A percentile compares a stretch with the other conserved stretches of the same genome.
Conservation (phyloP, 805 yeast species). For the Geotrichum ghanense region DNA sequence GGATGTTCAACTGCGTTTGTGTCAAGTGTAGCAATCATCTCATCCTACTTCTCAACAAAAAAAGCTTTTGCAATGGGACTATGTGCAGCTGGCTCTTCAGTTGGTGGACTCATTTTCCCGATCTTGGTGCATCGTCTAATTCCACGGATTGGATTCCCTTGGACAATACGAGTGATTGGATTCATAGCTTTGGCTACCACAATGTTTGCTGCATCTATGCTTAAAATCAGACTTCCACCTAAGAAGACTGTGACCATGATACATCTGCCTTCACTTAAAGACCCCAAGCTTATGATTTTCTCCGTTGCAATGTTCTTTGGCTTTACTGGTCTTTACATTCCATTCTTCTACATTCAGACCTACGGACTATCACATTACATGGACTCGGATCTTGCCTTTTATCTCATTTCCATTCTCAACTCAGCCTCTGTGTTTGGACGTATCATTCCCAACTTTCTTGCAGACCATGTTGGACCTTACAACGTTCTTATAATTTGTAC, state of each 20-base stretch:
- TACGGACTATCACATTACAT: slow-evolving; percentile 19
- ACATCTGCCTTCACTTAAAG: slow-evolving; percentile 14
- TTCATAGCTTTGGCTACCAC: slow-evolving; percentile 27
- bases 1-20: slow-evolving; percentile 35
- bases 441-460: slow-evolving; percentile 35
- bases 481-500: slow-evolving; percentile 27
- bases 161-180: slow-evolving; percentile 37
- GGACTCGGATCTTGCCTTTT: slow-evolving; percentile 15
- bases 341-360: slow-evolving; percentile 25
- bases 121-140: slow-evolving; percentile 34
- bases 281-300: slow-evolving; percentile 13
- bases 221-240: slow-evolving; percentile 20
- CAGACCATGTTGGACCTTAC: slow-evolving; percentile 37
- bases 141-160: slow-evolving; percentile 33
- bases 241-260: slow-evolving; percentile 15
- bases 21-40: slow-evolving; percentile 33
- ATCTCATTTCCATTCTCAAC: slow-evolving; percentile 22
- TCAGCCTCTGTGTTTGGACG: slow-evolving; percentile 37
- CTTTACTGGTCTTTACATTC: slow-evolving; percentile 31
- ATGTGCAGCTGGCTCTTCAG: slow-evolving; percentile 38
- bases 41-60: slow-evolving; percentile 33
- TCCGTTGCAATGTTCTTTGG: slow-evolving; percentile 15
- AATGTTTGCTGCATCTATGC: slow-evolving; percentile 14
- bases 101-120: slow-evolving; percentile 40
- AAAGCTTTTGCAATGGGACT: slow-evolving; percentile 36